These are phyloP conservation scores for Cantharellus cinnabarinus DNA, from an alignment of 768 basidiomycete species.

Conservation along the genomic window DNA sequence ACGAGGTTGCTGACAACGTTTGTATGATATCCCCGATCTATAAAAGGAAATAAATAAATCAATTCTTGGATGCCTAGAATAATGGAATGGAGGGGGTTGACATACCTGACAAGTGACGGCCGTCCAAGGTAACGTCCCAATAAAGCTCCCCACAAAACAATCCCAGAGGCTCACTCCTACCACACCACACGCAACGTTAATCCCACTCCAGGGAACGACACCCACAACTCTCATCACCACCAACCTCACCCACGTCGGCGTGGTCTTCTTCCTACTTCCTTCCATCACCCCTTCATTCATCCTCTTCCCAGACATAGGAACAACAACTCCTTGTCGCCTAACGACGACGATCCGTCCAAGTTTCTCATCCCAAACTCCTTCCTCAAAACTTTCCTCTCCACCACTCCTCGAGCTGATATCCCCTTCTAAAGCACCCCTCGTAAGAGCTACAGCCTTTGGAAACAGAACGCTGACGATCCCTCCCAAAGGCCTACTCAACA, in stretches of 20 bases:
- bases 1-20: slow-evolving; percentile 38
- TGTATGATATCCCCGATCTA: slow-evolving; percentile 78
- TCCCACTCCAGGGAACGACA: slow-evolving; percentile 90
- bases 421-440: slow-evolving; percentile 59
- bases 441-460: slow-evolving; percentile 69
- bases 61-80: slow-evolving; percentile 9
- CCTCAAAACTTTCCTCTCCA: background rate
- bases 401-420: slow-evolving; percentile 8
- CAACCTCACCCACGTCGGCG: slow-evolving; percentile 56
- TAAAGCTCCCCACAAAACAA: slow-evolving; percentile 64
- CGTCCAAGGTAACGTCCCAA: slow-evolving; percentile 74
- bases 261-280: background rate
- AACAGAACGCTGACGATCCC: slow-evolving; percentile 65
- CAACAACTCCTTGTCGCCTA: no score
- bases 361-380: background rate
- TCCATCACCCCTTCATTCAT: background rate
- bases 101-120: slow-evolving; percentile 75
- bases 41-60: slow-evolving; percentile 2
- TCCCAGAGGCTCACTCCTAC: slow-evolving; percentile 59
- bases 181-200: slow-evolving; percentile 91
- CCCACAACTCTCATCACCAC: slow-evolving; percentile 79
- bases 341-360: background rate
- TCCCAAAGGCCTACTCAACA: slow-evolving; percentile 64
- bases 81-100: slow-evolving; percentile 7
- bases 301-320: no score